Conservation (phyloP, 202 grass and related monocot genomes). For the Elaeis oleifera region DNA sequence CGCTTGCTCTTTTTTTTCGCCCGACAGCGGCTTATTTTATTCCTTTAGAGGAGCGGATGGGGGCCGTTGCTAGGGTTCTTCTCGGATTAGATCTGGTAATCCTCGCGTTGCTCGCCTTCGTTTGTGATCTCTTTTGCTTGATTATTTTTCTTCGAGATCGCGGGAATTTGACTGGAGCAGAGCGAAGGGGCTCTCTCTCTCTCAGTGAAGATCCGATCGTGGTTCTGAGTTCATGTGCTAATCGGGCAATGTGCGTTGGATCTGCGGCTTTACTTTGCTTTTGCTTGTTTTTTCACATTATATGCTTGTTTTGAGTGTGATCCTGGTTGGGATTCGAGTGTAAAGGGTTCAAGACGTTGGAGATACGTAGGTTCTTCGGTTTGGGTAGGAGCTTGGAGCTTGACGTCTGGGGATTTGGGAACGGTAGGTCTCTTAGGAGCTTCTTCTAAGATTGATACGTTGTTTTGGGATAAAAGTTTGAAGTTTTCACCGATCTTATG, state of each 20-base stretch:
- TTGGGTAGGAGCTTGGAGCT: no score
- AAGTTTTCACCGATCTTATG: no score
- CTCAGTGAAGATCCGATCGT: neutral
- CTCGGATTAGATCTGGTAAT: constrained; percentile 6
- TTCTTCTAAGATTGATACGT: no score
- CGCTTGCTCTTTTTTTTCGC: neutral
- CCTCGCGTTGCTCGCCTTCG: neutral
- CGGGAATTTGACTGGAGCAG: neutral
- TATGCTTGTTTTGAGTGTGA: no score
- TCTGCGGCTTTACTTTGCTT: neutral
- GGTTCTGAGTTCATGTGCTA: neutral
- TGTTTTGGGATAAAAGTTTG: no score
- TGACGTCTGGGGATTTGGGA: no score
- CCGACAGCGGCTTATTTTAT: neutral
- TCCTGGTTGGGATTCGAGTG: no score
- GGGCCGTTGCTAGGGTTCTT: constrained; percentile 11
- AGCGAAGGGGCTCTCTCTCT: neutral
- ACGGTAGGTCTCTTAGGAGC: no score
- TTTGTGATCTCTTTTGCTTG: neutral
- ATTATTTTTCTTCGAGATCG: neutral
- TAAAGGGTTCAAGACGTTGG: no score
- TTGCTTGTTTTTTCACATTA: neutral
- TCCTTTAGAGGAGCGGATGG: neutral
- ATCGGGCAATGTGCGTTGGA: constrained; percentile 14
- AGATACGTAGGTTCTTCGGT: no score